A percentile compares a stretch with the other conserved stretches of the same genome.
These are phyloP conservation scores for Drechmeria coniospora DNA, from an alignment of 2,329 filamentous ascomycete species.

Conservation along the genomic window DNA sequence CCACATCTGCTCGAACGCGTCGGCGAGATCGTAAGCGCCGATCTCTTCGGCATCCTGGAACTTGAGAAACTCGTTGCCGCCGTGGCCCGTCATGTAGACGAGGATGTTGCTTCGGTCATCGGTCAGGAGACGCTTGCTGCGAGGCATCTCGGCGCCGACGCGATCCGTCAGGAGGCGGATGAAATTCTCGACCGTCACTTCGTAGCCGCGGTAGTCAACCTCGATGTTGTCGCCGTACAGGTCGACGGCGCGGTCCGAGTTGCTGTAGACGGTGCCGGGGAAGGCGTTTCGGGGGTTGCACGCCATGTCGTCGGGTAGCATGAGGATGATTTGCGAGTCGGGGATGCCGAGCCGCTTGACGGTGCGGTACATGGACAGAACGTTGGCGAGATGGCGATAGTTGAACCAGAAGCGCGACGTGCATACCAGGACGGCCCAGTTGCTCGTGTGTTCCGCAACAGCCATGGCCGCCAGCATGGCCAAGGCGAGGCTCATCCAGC, in stretches of 20 bases:
- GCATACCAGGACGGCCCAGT: slow-evolving; percentile 97
- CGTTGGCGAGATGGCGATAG: slow-evolving; percentile 95
- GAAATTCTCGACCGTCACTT: slow-evolving; percentile 98
- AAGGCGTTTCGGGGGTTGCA: slow-evolving; percentile 98
- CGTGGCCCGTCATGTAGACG: slow-evolving; percentile 98
- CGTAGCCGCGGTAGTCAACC: slow-evolving; percentile 94
- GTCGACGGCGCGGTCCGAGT: slow-evolving; percentile 87
- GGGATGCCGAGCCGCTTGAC: slow-evolving; percentile 96
- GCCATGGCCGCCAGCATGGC: slow-evolving; percentile 29
- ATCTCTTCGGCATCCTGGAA: slow-evolving; percentile 98
- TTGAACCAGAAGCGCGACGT: slow-evolving; percentile 99
- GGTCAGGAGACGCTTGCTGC: slow-evolving; percentile 84
- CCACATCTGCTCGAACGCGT: slow-evolving; percentile 99
- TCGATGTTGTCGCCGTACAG: slow-evolving; percentile 98
- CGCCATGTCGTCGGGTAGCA: slow-evolving; percentile 99
- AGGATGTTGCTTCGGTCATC: slow-evolving; percentile 94
- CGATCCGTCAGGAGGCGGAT: slow-evolving; percentile 89
- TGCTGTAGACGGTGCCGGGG: slow-evolving; percentile 95
- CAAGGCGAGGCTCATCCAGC: no score
- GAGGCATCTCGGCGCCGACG: slow-evolving; percentile 84
- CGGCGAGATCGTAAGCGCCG: slow-evolving; percentile 84
- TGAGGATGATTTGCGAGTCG: slow-evolving; percentile 97
- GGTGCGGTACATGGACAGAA: slow-evolving; percentile 90
- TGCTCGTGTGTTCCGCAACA: slow-evolving; percentile 76
- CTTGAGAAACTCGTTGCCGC: slow-evolving; percentile 94